Conservation (phyloP, 2,329 filamentous ascomycete species). For the Dactylellina drechsleri region DNA sequence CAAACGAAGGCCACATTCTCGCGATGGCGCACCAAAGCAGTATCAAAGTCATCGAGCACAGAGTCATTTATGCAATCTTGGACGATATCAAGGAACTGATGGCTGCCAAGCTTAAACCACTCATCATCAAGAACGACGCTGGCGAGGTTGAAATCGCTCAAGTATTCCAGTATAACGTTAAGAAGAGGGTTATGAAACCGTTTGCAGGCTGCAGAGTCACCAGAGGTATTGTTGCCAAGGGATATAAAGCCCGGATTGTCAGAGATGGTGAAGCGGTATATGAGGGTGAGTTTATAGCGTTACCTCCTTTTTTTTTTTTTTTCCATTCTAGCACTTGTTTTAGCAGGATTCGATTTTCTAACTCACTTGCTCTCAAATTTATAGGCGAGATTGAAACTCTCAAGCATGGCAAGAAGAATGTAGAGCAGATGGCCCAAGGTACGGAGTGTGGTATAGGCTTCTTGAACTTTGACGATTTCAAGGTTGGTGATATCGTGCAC, state of each 20-base stretch:
- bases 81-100: constrained; percentile 77
- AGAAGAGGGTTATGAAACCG: constrained; percentile 74
- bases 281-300: constrained; percentile 74
- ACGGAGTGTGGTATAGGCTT: constrained; percentile 93
- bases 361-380: constrained; percentile 43
- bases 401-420: constrained; percentile 92
- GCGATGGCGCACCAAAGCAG: constrained; percentile 75
- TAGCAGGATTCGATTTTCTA: constrained; percentile 17
- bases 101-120: constrained; percentile 74
- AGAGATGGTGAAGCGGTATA: constrained; percentile 73
- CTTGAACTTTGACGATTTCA: constrained; percentile 79
- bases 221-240: constrained; percentile 77
- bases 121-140: constrained; percentile 74
- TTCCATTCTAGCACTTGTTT: neutral
- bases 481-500: constrained; percentile 85
- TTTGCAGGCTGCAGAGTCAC: constrained; percentile 89
- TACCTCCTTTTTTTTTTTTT: neutral
- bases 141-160: constrained; percentile 89
- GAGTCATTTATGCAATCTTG: constrained; percentile 82
- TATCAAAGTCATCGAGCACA: constrained; percentile 84
- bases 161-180: constrained; percentile 84
- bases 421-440: constrained; percentile 87
- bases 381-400: constrained; percentile 81
- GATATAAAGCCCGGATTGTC: constrained; percentile 75
- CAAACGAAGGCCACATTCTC: constrained; percentile 74